A percentile compares a stretch with the other conserved stretches of the same genome.
Conservation (phyloP, 257 asterid species). For the Echites panduratus region DNA sequence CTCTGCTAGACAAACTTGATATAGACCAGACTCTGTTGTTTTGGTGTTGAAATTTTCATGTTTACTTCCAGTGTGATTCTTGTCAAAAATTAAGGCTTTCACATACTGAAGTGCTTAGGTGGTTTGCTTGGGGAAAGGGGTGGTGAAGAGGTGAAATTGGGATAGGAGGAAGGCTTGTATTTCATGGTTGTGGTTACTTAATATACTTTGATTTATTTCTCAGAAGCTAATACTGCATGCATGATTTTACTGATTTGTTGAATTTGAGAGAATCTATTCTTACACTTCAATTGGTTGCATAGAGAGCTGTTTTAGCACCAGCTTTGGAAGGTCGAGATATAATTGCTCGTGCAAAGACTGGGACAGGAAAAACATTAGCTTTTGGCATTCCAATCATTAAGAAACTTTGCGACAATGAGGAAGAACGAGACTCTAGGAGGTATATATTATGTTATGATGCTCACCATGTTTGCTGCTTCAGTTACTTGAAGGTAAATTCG, state of each 20-base stretch:
- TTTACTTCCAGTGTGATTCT: background rate
- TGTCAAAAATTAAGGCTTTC: background rate
- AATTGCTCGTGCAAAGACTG: conserved; percentile 98
- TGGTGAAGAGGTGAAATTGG: background rate
- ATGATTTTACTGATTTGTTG: background rate
- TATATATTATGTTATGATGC: conserved; percentile 17
- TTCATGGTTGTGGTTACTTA: background rate
- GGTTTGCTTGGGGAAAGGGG: background rate
- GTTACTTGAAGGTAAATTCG: conserved; percentile 16
- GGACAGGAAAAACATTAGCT: conserved; percentile 98
- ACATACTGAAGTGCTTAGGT: background rate
- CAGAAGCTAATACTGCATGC: background rate
- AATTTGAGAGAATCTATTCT: background rate
- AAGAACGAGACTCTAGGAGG: conserved; percentile 56
- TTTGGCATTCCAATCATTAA: conserved; percentile 92
- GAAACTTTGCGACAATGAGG: conserved; percentile 53
- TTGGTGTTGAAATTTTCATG: background rate
- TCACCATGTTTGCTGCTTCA: background rate
- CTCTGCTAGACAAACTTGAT: background rate
- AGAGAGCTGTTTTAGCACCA: conserved; percentile 91
- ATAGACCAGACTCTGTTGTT: background rate
- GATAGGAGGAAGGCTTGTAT: background rate
- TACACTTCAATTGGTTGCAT: conserved; percentile 15
- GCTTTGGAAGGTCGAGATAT: conserved; percentile 89
- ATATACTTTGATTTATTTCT: background rate